phyloP scores from a whole-genome alignment of 768 basidiomycete species.

The Boletus sp. region DNA sequence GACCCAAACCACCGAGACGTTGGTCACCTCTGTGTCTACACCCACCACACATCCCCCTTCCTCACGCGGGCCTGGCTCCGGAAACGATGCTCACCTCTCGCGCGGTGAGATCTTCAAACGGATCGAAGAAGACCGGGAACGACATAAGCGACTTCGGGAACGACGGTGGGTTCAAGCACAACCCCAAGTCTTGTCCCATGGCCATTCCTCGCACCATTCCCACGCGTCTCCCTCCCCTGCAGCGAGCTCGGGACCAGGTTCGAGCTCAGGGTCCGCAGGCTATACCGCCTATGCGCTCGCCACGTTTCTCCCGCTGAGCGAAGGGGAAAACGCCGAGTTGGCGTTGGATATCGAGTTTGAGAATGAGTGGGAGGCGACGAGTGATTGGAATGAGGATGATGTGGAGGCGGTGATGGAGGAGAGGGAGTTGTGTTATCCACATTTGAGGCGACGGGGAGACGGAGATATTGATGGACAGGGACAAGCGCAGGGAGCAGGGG shows the following conservation, averaged over 20 bases:
- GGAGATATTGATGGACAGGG: neutral
- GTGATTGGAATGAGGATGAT: constrained; percentile 90
- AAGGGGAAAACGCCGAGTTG: constrained; percentile 50
- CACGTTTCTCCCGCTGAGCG: constrained; percentile 32
- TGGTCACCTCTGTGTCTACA: constrained; percentile 20
- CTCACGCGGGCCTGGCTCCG: neutral
- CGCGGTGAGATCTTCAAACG: constrained; percentile 76
- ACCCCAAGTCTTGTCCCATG: constrained; percentile 37
- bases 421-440: constrained; percentile 65
- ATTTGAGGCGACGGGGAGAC: constrained; percentile 13
- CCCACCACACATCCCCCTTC: constrained; percentile 13
- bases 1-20: constrained; percentile 17
- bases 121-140: constrained; percentile 89
- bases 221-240: constrained; percentile 2
- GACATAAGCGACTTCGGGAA: constrained; percentile 89
- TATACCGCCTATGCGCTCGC: constrained; percentile 18
- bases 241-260: neutral
- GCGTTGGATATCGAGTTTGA: constrained; percentile 82
- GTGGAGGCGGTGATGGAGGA: constrained; percentile 74
- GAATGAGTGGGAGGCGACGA: constrained; percentile 87
- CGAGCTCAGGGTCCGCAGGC: neutral
- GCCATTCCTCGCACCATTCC: constrained; percentile 2
- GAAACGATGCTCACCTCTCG: constrained; percentile 38
- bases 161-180: constrained; percentile 88
- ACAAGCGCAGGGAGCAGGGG: neutral